phyloP scores from a whole-genome alignment of 2,329 filamentous ascomycete genomes.

The Neoscytalidium dimidiatum region DNA sequence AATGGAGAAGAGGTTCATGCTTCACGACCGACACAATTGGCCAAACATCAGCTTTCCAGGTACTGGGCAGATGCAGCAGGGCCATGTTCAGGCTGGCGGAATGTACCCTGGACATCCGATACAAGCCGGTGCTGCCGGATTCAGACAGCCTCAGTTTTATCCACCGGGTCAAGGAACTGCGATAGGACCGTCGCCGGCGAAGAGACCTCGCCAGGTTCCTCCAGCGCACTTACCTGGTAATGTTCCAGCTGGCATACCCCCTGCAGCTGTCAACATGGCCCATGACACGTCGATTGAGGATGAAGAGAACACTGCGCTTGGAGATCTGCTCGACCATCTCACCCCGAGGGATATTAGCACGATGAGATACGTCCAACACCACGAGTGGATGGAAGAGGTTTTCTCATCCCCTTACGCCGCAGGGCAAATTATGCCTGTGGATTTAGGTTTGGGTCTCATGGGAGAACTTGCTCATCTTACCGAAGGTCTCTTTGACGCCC shows the following conservation, averaged over 20 bases:
- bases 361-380: slow-evolving; percentile 87
- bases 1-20: slow-evolving; percentile 92
- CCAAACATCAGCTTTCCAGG: slow-evolving; percentile 55
- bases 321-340: slow-evolving; percentile 86
- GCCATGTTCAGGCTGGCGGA: slow-evolving; percentile 11
- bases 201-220: slow-evolving; percentile 44
- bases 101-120: slow-evolving; percentile 32
- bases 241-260: slow-evolving; percentile 38
- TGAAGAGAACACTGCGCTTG: slow-evolving; percentile 83
- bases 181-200: slow-evolving; percentile 47
- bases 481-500: slow-evolving; percentile 76
- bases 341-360: slow-evolving; percentile 88
- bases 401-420: slow-evolving; percentile 87
- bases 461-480: slow-evolving; percentile 82
- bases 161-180: slow-evolving; percentile 28
- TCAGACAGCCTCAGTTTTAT: slow-evolving; percentile 32
- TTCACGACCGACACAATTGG: slow-evolving; percentile 88
- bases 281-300: slow-evolving; percentile 67
- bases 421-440: slow-evolving; percentile 80
- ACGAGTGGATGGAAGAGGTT: slow-evolving; percentile 99
- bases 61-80: slow-evolving; percentile 11
- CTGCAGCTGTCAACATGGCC: slow-evolving; percentile 26
- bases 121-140: slow-evolving; percentile 28
- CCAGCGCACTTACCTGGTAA: slow-evolving; percentile 46
- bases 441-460: slow-evolving; percentile 76